A percentile compares a stretch with the other conserved stretches of the same genome.
phyloP scores from a whole-genome alignment of 371 early-diverging fungal genomes.

The Funneliformis caledonium region DNA sequence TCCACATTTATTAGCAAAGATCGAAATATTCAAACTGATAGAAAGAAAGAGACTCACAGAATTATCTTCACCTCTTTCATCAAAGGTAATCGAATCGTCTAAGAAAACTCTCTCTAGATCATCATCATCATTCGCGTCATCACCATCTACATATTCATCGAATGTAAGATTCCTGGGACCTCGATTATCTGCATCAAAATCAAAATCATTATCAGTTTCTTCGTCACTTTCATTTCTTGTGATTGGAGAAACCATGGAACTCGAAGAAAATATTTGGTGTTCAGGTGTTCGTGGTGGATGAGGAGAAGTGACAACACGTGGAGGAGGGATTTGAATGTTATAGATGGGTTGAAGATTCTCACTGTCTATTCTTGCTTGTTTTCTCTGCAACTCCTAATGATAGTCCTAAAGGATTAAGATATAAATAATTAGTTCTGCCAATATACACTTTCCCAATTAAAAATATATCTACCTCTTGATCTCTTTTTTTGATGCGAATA shows the following conservation, averaged over 20 bases:
- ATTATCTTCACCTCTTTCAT: background rate
- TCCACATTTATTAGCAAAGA: constrained; percentile 11
- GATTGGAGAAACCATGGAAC: background rate
- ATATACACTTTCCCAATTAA: background rate
- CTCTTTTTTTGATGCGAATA: background rate
- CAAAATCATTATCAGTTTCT: background rate
- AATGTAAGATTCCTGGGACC: constrained; percentile 2
- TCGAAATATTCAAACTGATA: background rate
- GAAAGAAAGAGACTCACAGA: background rate
- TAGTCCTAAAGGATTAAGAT: background rate
- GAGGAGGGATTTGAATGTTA: background rate
- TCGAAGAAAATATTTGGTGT: background rate
- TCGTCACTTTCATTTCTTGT: constrained; percentile 7
- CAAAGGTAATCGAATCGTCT: background rate
- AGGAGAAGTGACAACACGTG: background rate
- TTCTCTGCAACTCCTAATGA: background rate
- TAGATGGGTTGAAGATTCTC: background rate
- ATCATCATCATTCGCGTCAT: background rate
- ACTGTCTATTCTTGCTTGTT: too few species aligned
- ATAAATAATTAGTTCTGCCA: background rate
- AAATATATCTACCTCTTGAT: background rate
- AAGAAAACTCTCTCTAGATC: background rate
- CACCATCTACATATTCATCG: constrained; percentile 12
- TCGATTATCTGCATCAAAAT: constrained; percentile 3
- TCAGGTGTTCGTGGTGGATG: background rate